Base-by-base conservation (phyloP, 208 protist genomes). In the Trypanosoma avium region DNA sequence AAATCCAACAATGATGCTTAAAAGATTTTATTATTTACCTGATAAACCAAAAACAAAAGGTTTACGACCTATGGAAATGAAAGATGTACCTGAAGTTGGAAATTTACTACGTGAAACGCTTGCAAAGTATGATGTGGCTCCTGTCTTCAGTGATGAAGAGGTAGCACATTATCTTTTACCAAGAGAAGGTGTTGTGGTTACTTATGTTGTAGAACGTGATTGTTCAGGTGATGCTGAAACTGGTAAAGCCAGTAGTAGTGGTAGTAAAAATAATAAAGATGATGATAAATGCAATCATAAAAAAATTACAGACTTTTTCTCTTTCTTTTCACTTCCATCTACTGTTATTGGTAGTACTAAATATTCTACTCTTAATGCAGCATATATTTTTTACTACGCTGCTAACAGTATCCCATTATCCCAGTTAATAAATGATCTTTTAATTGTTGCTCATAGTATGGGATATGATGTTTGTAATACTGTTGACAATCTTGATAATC, bases 401-500 rank as follows among this genome's bases (percentile, higher is more conserved):
- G 72, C 88, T n/a, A 98, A 57, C 0, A 97, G 61, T 17, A 74
- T 89, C 19, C 52, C 82, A 10, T 21, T 99, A 2, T 61, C 70
- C 9, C 62, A 93, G 21, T 77, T 99, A 8, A 92, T 99, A 52
- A 74, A 68, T 5, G 96, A 98, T 55, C 72, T 93, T 26, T 84
- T 99, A 3, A 93, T 97, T 45, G 26, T 96, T 6, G 97, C 97
- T 0, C 72, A 88, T 38, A 70, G 81, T 27, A 62, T 77, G 12
- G 86, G 89, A 42, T 99, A 97, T 68, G 99, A 99, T 75, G 98
- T 99, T 13, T 99, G 98, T 79, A 99, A 99, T 83, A 89, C 92
- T 55, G 89, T 99, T 3, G 89, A 99, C 53, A 95, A 99, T 43
- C 82, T 99, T 42, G 86, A 97, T 24, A 98, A 97, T 73, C 58